phyloP scores from a whole-genome alignment of 495 filamentous ascomycete species.

The Cenococcum geophilum region DNA sequence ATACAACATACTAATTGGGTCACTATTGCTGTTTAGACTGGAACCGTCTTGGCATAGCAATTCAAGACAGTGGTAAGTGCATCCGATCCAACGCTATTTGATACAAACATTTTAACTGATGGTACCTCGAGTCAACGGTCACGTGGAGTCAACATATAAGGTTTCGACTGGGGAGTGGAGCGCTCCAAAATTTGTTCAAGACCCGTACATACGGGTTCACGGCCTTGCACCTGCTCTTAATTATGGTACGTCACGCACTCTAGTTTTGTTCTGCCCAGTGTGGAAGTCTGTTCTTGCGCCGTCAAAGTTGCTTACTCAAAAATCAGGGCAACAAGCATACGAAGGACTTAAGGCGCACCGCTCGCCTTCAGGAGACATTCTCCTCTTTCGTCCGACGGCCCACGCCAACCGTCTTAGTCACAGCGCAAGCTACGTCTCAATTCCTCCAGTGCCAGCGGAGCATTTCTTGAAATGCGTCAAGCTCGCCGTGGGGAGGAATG shows the following conservation, averaged over 20 bases:
- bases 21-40: too few relatives aligned
- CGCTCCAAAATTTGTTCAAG: slow-evolving; percentile 39
- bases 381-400: slow-evolving; percentile 40
- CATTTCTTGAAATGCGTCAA: slow-evolving; percentile 39
- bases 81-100: too few relatives aligned
- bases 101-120: too few relatives aligned
- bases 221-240: slow-evolving; percentile 45
- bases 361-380: slow-evolving; percentile 36
- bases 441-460: slow-evolving; percentile 40
- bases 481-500: slow-evolving; percentile 41
- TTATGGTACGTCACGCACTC: slow-evolving; percentile 36
- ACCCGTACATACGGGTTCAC: slow-evolving; percentile 42
- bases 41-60: slow-evolving; percentile 9
- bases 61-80: too few relatives aligned
- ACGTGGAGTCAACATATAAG: slow-evolving; percentile 42
- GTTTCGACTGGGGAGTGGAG: slow-evolving; percentile 39
- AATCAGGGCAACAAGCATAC: slow-evolving; percentile 36
- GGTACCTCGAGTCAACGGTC: slow-evolving; percentile 40
- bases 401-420: slow-evolving; percentile 39
- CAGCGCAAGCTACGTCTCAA: slow-evolving; percentile 36
- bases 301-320: too few relatives aligned
- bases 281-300: too few relatives aligned
- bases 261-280: neutral
- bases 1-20: too few relatives aligned
- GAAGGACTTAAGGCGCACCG: slow-evolving; percentile 42